A percentile compares a stretch with the other conserved stretches of the same genome.
Evolutionary conservation across 163 green algal genomes (phyloP).

Genomic region (Chlamydomonas reinhardtii): DNA sequence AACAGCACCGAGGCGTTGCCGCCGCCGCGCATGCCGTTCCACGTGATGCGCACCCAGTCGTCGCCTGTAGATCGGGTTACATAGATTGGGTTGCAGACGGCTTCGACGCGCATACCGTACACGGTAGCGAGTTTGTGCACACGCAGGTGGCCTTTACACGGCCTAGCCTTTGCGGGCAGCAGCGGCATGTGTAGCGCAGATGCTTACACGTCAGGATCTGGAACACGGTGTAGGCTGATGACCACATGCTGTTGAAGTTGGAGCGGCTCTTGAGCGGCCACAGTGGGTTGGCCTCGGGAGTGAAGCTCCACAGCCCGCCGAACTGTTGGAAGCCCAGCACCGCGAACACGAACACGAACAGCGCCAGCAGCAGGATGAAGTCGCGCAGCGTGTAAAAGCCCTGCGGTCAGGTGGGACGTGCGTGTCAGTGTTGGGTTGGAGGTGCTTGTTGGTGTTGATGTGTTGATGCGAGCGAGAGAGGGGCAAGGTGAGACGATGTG

Average conservation of each 20-base stretch:
- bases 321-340: slow-evolving; percentile 70
- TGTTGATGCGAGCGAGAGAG: too few species aligned
- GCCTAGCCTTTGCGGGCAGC: too few species aligned
- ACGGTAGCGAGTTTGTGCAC: too few species aligned
- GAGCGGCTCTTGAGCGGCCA: slow-evolving; percentile 53
- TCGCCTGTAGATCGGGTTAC: slow-evolving; percentile 5
- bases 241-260: slow-evolving; percentile 54
- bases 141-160: too few species aligned
- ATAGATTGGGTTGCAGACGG: too few species aligned
- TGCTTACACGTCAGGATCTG: not conserved
- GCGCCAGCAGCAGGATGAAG: slow-evolving; percentile 57
- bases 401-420: not conserved
- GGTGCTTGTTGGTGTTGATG: too few species aligned
- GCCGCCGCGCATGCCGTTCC: slow-evolving; percentile 36
- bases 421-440: too few species aligned
- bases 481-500: too few species aligned
- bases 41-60: slow-evolving; percentile 19
- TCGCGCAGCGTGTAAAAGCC: slow-evolving; percentile 47
- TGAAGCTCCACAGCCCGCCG: slow-evolving; percentile 55
- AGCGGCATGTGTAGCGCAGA: too few species aligned
- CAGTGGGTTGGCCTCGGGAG: slow-evolving; percentile 49
- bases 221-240: slow-evolving; percentile 49
- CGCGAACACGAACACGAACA: slow-evolving; percentile 76
- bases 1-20: slow-evolving; percentile 51
- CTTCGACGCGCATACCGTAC: too few species aligned